Percentiles rank a stretch among this genome's conserved stretches.
Conservation (phyloP, 192 early-diverging fungal species). For the Coemansia sp. region DNA sequence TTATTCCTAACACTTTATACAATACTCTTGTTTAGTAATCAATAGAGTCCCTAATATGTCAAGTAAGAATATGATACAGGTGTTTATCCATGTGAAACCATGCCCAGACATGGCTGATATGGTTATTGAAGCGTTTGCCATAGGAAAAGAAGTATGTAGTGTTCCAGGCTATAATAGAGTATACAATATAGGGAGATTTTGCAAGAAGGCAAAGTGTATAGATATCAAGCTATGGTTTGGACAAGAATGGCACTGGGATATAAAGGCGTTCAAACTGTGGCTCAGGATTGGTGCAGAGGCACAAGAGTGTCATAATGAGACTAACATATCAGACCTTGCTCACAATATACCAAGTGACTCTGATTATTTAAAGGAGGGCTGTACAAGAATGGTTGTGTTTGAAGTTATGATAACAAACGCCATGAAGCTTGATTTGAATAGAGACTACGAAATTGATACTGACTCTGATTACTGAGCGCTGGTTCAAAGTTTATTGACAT, state of each 20-base stretch:
- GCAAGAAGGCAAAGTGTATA: background rate
- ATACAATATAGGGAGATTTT: background rate
- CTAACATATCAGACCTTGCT: background rate
- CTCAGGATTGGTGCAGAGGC: background rate
- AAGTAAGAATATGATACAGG: too few species aligned
- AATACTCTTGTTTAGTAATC: background rate
- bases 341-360: background rate
- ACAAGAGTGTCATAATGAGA: background rate
- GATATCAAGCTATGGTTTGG: background rate
- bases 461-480: background rate
- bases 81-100: too few species aligned
- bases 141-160: background rate
- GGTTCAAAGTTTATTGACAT: too few species aligned
- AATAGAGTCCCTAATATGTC: background rate
- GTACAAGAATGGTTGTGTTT: background rate
- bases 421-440: too few species aligned
- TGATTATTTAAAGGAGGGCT: background rate
- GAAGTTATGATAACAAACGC: background rate
- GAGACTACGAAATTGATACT: background rate
- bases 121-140: background rate
- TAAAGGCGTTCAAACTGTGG: background rate
- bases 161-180: background rate
- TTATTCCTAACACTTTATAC: too few species aligned
- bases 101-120: background rate
- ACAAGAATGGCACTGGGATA: background rate